Evolutionary conservation across 1,284 basidiomycete species (phyloP).

Genomic region (Ustilago shanxiensis): DNA sequence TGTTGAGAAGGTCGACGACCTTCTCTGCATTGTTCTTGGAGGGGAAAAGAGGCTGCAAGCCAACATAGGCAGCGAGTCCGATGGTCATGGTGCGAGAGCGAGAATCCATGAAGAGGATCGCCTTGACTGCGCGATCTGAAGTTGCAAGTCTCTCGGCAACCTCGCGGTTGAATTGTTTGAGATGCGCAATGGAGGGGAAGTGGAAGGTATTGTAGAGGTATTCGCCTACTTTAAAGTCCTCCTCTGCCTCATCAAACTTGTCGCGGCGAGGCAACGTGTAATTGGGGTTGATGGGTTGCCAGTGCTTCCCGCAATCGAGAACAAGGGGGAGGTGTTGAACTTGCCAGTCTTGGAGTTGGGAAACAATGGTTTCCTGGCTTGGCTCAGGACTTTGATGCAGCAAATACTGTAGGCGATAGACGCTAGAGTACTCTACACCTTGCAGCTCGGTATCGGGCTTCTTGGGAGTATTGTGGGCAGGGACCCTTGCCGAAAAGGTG

Average conservation of each 20-base stretch:
- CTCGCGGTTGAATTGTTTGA: slow-evolving; percentile 18
- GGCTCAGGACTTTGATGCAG: slow-evolving; percentile 2
- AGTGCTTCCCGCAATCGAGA: slow-evolving; percentile 3
- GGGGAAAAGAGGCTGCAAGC: slow-evolving; percentile 20
- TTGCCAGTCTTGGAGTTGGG: slow-evolving; percentile 7
- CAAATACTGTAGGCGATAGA: slow-evolving; percentile 14
- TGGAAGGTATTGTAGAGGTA: slow-evolving; percentile 36
- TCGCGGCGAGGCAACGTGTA: slow-evolving; percentile 17
- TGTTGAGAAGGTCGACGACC: background rate
- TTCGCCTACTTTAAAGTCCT: background rate
- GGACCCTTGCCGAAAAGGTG: background rate
- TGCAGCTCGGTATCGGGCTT: background rate
- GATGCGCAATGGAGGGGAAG: slow-evolving; percentile 7
- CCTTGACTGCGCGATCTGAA: background rate
- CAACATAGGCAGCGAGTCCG: slow-evolving; percentile 26
- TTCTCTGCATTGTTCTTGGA: background rate
- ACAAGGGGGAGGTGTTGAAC: slow-evolving; percentile 15
- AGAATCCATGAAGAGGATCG: slow-evolving; percentile 19
- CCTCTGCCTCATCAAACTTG: background rate
- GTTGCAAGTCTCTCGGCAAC: slow-evolving; percentile 2
- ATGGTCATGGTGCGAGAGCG: slow-evolving; percentile 13
- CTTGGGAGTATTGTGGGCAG: background rate
- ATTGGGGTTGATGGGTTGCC: background rate
- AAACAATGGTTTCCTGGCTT: slow-evolving; percentile 4
- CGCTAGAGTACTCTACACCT: background rate